These are phyloP conservation scores for Mesembryanthemum crystallinum DNA, from an alignment of 148 eudicot species.

Conservation along the genomic window DNA sequence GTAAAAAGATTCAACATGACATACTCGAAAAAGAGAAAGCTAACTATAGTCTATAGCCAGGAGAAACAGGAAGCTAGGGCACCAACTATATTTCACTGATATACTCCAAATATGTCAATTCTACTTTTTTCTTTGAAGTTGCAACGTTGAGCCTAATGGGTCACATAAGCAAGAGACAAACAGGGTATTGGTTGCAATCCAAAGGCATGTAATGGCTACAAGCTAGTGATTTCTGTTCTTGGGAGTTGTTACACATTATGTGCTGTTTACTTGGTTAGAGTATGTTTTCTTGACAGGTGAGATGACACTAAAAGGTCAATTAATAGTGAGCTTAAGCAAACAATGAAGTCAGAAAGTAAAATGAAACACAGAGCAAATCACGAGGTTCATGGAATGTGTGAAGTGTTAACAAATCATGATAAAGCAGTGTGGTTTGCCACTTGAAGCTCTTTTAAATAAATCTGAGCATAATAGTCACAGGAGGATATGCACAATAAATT, in stretches of 20 bases:
- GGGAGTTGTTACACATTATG: not conserved
- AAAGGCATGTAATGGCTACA: not conserved
- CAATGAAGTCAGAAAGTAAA: not conserved
- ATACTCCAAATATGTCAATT: not conserved
- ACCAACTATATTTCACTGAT: not conserved
- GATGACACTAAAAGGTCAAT: not conserved
- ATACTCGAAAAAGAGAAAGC: not conserved
- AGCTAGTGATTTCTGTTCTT: not conserved
- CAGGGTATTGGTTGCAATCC: not conserved
- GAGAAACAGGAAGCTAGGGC: not conserved
- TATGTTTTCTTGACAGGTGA: not conserved
- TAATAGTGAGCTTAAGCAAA: not conserved
- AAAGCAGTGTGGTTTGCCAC: not conserved
- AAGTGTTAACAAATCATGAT: not conserved
- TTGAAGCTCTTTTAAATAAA: not conserved
- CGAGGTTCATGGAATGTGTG: not conserved
- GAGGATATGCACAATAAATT: not conserved
- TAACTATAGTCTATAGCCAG: not conserved
- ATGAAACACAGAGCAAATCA: not conserved
- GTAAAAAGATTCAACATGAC: not conserved
- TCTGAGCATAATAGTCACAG: not conserved
- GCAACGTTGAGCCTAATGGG: not conserved
- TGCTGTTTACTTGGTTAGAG: not conserved
- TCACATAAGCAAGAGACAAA: not conserved
- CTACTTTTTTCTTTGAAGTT: not conserved